Percentiles rank a stretch among this genome's conserved stretches.
Conservation (phyloP, 768 basidiomycete species). For the Hemileccinum impolitum region DNA sequence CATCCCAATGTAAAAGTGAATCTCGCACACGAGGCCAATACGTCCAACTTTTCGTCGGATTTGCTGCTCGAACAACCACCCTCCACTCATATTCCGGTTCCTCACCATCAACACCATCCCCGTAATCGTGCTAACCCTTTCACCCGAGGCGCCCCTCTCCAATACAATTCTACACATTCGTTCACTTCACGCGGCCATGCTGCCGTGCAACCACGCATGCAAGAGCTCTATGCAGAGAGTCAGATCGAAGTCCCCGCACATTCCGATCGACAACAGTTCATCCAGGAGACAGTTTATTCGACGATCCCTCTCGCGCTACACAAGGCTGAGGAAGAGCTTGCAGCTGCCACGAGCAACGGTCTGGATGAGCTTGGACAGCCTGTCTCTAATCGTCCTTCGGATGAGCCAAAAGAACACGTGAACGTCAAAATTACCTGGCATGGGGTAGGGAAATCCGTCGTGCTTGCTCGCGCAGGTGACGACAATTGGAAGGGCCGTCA, state of each 20-base stretch:
- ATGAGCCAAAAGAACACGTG: conserved; percentile 31
- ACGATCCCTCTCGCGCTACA: conserved; percentile 56
- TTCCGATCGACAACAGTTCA: conserved; percentile 37
- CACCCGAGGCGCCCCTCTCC: conserved; percentile 34
- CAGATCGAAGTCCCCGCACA: conserved; percentile 30
- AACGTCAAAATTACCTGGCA: conserved; percentile 60
- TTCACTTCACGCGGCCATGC: conserved; percentile 35
- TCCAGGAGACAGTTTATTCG: conserved; percentile 58
- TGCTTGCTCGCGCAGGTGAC: conserved; percentile 71
- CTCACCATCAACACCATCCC: conserved; percentile 27
- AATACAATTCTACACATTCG: conserved; percentile 44
- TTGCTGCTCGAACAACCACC: conserved; percentile 41
- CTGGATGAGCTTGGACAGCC: conserved; percentile 21
- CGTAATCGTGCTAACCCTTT: conserved; percentile 33
- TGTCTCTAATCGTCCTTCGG: conserved; percentile 18
- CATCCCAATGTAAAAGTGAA: conserved; percentile 30
- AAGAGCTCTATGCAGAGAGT: conserved; percentile 42
- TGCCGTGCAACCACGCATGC: conserved; percentile 39
- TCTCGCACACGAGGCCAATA: conserved; percentile 23
- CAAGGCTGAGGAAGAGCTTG: conserved; percentile 32
- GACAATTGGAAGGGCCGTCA: conserved; percentile 72
- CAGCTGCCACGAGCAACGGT: conserved; percentile 9
- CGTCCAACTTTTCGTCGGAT: conserved; percentile 36
- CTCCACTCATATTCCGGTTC: conserved; percentile 41
- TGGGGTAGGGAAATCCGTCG: conserved; percentile 59